Evolutionary conservation across 139 green algal species (phyloP), one percentile per base, ranked within the genome.

Genomic region (Haematococcus sp.): DNA sequence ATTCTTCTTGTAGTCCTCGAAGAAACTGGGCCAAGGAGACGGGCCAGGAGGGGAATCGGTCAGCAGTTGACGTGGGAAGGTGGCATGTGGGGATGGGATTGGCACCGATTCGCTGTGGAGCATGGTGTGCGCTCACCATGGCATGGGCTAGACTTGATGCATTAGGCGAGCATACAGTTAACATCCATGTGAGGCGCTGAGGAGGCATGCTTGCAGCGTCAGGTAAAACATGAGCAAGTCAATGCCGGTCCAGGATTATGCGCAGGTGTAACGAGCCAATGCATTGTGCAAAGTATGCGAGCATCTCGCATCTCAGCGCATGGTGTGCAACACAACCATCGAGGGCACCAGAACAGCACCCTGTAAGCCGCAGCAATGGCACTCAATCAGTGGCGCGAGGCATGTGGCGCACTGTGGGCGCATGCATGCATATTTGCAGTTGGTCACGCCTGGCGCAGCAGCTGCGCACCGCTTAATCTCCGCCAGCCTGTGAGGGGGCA

Each of bases 1-100:
- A 65, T 96, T 96, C 87, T 95, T 95, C 83, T 97, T 97, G 89
- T 97, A 97, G 86, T 97, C 92, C 83, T 96, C 88, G 68, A 97
- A 97, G 77, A 97, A 96, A 40, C 90, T 92, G 76, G 32, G 34
- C 7, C 17, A 54, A 70, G 63, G 11, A 54, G 4, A 54, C 15
- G 22, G 54, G 11, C 9, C 5, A 32, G 54, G 54, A 27, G 15
- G n/a, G 11, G 54, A 27, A 28, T 20, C 11, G 4, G 22, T 55
- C 15, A 55, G 54, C 54, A 32, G 22, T 61, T 13, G 11, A 32
- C 17, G 54, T 27, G n/a, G 17, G 17, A 33, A 33, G n/a, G 17
- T n/a, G 23, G 25, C 68, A 16, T 20, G 13, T 61, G n/a, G 2
- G 25, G 54, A 76, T 59, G 19, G 23, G 59, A 23, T 17, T 4